These are phyloP conservation scores for Furculomyces boomerangus DNA, from an alignment of 371 early-diverging fungal genomes.

Conservation along the genomic window DNA sequence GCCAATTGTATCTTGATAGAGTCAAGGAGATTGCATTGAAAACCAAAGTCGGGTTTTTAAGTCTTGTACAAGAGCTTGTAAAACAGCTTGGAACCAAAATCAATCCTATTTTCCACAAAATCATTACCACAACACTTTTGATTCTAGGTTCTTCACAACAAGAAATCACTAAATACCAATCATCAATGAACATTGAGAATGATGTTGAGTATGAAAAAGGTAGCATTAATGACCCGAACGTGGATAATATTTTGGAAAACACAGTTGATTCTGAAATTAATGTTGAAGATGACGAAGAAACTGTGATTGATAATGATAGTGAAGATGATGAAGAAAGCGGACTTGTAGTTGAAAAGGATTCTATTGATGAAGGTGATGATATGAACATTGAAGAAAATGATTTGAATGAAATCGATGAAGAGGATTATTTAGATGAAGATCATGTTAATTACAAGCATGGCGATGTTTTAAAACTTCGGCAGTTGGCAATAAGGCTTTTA, in stretches of 20 bases:
- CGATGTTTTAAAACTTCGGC: constrained; percentile 28
- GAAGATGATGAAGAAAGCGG: constrained; percentile 4
- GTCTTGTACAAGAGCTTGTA: constrained; percentile 56
- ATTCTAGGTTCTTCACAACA: neutral
- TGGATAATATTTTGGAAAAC: constrained; percentile 1
- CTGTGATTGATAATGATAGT: constrained; percentile 12
- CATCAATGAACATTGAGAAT: too few species aligned
- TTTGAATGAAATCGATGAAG: constrained; percentile 5
- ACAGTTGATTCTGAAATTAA: constrained; percentile 4
- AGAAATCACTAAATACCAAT: neutral
- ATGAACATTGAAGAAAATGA: neutral
- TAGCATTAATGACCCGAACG: too few species aligned
- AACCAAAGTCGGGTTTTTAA: constrained; percentile 63
- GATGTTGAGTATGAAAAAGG: too few species aligned
- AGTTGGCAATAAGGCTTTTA: constrained; percentile 50
- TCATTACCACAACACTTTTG: constrained; percentile 9
- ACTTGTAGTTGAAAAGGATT: too few species aligned
- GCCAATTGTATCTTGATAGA: constrained; percentile 5
- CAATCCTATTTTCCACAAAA: constrained; percentile 41
- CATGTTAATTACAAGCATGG: too few species aligned
- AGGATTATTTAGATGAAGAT: neutral
- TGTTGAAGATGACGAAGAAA: constrained; percentile 17
- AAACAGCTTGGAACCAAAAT: constrained; percentile 57
- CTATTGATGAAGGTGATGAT: too few species aligned
- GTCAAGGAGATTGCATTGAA: constrained; percentile 27